Evolutionary conservation across 2,329 filamentous ascomycete genomes (phyloP), one percentile per base, ranked within the genome.

Genomic region (Ophiostoma himal-ulmi): DNA sequence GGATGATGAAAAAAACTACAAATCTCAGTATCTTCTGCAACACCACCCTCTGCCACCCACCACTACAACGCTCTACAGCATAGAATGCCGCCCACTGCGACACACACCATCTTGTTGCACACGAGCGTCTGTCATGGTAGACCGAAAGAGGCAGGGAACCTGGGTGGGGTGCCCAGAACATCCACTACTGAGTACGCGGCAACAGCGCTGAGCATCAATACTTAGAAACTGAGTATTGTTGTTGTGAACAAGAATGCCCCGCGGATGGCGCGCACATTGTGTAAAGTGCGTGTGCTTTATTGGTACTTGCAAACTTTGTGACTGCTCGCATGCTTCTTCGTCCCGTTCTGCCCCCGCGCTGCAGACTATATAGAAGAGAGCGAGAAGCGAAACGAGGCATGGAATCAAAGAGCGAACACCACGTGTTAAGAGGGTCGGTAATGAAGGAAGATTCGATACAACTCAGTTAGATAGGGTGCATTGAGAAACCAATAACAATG

Each of bases 1-100:
- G 52, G 52, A 57, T 57, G n/a, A 57, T 57, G 52, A 57, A 57
- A 57, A 57, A 57, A 57, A 57, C 52, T 57, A 26, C 52, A 30
- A 57, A 26, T 57, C 52, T 57, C 52, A 30, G 26, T 57, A 30
- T 62, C 57, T 26, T 30, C 26, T 36, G 57, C 57, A 17, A 62
- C 57, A 62, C 57, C 52, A 62, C 26, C 57, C 22, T 20, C 44
- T 52, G 17, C 44, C 17, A 52, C 17, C 39, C n/a, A 10, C 52
- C 52, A 34, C 22, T 62, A 14, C 26, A 20, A 62, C 57, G 7
- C 57, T 4, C 57, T 34, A 62, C 26, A 62, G 26, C 26, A 22
- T 13, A 13, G 52, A 13, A 57, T 57, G 22, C 26, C 57, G 57
- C 57, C 1, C 57, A 62, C n/a, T 22, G 22, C 13, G 22, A 57